Evolutionary conservation across 2,329 filamentous ascomycete species (phyloP).

Genomic region (Trichoderma sp.): DNA sequence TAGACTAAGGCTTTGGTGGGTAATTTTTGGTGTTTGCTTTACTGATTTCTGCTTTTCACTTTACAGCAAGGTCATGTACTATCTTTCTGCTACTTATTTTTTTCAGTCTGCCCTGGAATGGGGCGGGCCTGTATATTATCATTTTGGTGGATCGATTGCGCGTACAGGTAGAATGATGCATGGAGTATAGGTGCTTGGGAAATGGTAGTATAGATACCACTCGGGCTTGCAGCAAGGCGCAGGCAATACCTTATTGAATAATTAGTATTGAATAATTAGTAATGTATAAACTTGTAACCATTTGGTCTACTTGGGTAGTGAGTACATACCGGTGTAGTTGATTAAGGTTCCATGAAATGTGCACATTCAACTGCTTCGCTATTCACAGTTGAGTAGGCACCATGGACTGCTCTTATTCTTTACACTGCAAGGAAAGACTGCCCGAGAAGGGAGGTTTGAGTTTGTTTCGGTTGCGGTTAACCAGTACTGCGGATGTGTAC

Average conservation of each 20-base stretch:
- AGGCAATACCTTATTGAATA: background rate
- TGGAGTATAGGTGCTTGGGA: background rate
- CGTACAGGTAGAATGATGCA: background rate
- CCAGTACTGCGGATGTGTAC: background rate
- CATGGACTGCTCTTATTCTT: background rate
- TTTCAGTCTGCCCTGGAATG: background rate
- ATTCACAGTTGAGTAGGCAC: background rate
- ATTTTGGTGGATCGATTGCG: background rate
- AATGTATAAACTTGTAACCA: background rate
- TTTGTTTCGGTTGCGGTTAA: background rate
- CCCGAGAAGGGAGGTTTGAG: background rate
- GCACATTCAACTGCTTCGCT: background rate
- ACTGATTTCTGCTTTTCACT: background rate
- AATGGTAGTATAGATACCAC: slow-evolving; percentile 1
- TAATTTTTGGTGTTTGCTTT: background rate
- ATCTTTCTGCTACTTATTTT: slow-evolving; percentile 7
- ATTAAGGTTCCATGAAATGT: background rate
- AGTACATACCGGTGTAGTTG: background rate
- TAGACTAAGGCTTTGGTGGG: slow-evolving; percentile 18
- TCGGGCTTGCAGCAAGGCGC: background rate
- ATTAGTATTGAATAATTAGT: background rate
- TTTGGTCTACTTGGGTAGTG: background rate
- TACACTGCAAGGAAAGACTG: background rate
- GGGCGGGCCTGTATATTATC: slow-evolving; percentile 9
- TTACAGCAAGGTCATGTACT: background rate